Evolutionary conservation across 495 filamentous ascomycete genomes (phyloP).

Genomic region (Penicillium nucicola): DNA sequence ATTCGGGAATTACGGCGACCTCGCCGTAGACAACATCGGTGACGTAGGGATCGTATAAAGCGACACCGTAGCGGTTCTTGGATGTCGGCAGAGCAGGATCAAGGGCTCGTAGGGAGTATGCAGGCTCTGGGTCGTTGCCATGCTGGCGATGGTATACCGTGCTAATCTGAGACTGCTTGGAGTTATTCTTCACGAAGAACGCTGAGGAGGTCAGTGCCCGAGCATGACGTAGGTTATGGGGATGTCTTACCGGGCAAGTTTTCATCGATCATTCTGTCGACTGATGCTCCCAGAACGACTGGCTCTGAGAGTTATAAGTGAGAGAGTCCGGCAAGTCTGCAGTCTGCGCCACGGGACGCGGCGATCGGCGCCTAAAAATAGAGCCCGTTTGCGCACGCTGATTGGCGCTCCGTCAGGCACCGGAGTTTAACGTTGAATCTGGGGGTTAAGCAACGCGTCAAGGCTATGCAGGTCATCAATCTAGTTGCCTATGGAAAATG

Average conservation of each 20-base stretch:
- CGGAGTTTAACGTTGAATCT: constrained; percentile 7
- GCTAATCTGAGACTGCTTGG: constrained; percentile 49
- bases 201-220: constrained; percentile 43
- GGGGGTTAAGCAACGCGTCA: constrained; percentile 6
- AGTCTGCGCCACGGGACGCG: constrained; percentile 19
- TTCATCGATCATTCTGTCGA: constrained; percentile 78
- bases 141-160: constrained; percentile 72
- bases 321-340: neutral
- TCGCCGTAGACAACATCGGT: constrained; percentile 83
- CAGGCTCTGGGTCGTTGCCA: constrained; percentile 72
- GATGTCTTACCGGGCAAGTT: constrained; percentile 71
- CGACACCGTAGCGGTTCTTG: constrained; percentile 81
- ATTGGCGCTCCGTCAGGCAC: constrained; percentile 2
- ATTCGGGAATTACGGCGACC: constrained; percentile 78
- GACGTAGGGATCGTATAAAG: constrained; percentile 78
- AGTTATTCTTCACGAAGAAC: constrained; percentile 58
- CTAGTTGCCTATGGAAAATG: neutral
- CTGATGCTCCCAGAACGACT: neutral
- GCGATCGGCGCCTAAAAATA: constrained; percentile 26
- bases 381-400: neutral
- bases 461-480: constrained; percentile 6
- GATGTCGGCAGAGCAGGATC: constrained; percentile 66
- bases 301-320: neutral
- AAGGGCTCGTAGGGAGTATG: constrained; percentile 73
- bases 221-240: constrained; percentile 18